These are phyloP conservation scores for Candida broadrunensis DNA, from an alignment of 805 yeast species.

Conservation along the genomic window DNA sequence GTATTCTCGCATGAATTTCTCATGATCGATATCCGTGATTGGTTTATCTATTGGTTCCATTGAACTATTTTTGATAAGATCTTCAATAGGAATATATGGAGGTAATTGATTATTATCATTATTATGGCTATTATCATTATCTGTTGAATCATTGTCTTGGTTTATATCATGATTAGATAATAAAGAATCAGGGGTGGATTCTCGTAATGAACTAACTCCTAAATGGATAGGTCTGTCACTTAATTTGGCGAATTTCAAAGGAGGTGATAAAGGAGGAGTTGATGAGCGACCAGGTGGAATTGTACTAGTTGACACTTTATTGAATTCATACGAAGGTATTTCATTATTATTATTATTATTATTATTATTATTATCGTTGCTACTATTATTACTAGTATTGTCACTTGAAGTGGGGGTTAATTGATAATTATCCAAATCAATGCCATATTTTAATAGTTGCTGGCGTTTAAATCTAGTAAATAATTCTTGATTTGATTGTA, in stretches of 20 bases:
- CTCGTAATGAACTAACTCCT: conserved; percentile 8
- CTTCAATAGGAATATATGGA: conserved; percentile 8
- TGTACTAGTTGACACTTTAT: conserved; percentile 1
- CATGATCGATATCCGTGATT: conserved; percentile 12
- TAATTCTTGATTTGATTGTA: conserved; percentile 22
- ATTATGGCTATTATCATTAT: not conserved
- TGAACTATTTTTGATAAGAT: conserved; percentile 8
- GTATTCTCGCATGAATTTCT: conserved; percentile 19
- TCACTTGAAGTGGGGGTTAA: not conserved
- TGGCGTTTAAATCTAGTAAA: conserved; percentile 21
- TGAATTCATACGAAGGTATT: too few relatives aligned
- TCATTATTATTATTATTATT: not conserved
- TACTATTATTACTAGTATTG: not conserved
- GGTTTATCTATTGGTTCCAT: conserved; percentile 11
- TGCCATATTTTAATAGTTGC: conserved; percentile 17
- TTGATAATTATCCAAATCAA: conserved; percentile 1
- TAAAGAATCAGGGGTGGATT: conserved; percentile 16
- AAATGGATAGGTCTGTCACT: conserved; percentile 2
- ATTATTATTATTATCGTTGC: not conserved
- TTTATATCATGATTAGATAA: conserved; percentile 1
- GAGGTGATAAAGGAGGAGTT: conserved; percentile 21
- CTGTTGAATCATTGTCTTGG: not conserved
- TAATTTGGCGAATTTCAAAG: conserved; percentile 15
- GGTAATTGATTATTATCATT: not conserved
- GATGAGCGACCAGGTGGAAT: conserved; percentile 5